These are phyloP conservation scores for Didymella sp. DNA, from an alignment of 2,329 filamentous ascomycete species.

Conservation along the genomic window DNA sequence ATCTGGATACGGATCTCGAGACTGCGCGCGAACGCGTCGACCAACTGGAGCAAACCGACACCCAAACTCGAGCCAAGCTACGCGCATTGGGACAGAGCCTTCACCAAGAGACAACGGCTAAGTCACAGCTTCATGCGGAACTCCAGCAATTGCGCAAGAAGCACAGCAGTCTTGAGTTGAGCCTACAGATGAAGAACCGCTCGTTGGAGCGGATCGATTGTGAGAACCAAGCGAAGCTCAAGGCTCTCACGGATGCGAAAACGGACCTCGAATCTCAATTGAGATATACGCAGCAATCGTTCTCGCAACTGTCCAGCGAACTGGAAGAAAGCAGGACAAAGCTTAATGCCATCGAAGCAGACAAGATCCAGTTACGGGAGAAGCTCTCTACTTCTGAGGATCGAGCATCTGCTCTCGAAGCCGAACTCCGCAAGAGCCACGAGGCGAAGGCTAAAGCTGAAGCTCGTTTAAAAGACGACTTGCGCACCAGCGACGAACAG, in stretches of 20 bases:
- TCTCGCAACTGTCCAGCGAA: conserved; percentile 30
- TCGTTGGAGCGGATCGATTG: conserved; percentile 28
- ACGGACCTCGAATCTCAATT: conserved; percentile 30
- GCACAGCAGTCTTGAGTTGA: conserved; percentile 23
- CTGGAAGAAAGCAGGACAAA: conserved; percentile 30
- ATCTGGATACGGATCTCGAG: conserved; percentile 30
- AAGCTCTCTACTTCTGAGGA: conserved; percentile 33
- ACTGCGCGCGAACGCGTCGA: conserved; percentile 30
- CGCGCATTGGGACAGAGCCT: conserved; percentile 25
- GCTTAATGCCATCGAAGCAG: conserved; percentile 34
- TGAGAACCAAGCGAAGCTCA: conserved; percentile 27
- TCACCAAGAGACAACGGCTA: conserved; percentile 14
- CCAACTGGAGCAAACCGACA: conserved; percentile 30
- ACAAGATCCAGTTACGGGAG: conserved; percentile 27
- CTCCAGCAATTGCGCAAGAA: conserved; percentile 12
- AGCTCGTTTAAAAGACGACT: conserved; percentile 18
- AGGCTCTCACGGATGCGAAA: conserved; percentile 30
- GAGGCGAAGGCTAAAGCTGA: conserved; percentile 26
- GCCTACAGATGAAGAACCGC: conserved; percentile 26
- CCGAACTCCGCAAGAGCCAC: conserved; percentile 28
- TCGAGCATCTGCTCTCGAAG: conserved; percentile 25
- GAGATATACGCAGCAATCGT: conserved; percentile 26
- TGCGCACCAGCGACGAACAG: conserved; percentile 27
- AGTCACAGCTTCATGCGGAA: conserved; percentile 17
- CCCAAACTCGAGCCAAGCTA: conserved; percentile 28